Evolutionary conservation across 768 basidiomycete genomes (phyloP), one percentile per base, ranked within the genome.

Genomic region (Psilocybe cubensis): DNA sequence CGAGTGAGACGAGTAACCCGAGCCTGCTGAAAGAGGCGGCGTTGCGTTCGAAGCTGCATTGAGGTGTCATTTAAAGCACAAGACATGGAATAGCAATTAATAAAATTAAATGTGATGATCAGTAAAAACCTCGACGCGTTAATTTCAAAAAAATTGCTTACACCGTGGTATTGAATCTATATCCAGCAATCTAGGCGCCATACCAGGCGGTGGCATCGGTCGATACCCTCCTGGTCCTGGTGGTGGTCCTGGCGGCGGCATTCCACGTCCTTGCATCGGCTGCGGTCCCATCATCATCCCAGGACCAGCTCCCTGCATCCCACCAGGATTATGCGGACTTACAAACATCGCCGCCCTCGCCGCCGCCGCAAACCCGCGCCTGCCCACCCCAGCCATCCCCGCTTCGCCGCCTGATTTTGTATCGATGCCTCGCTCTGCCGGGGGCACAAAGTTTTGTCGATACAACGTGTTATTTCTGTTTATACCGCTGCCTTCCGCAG

Each of bases 351-450:
- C 76, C 0, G 76, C 76, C 42, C 85, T 84, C 51, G 88, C 85
- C 9, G 84, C 90, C 17, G 92, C 90, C 0, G 86, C 87, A 57
- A 94, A 94, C 0, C 91, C 94, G 62, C 93, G 76, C 58, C 94
- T 77, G 7, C 94, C 94, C 6, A 96, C 92, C 8, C 94, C 94
- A 0, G 94, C 94, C 94, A 96, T 95, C 0, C 91, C 90, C 8
- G 90, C 91, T 52, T 79, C 85, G 6, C 91, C 91, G 3, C 91
- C 90, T 2, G 67, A 79, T 68, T 87, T 85, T n/a, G 90, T 92
- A 66, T 90, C 83, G 8, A 87, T 77, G 29, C 82, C 79, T 6
- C 67, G 70, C 59, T 71, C 68, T 35, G 60, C 57, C n/a, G 64
- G 70, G 43, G 69, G 70, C 2, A 68, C 63, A 49, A 67, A 68